These are phyloP conservation scores for Aspergillus asperescens DNA, from an alignment of 495 filamentous ascomycete species.

Conservation along the genomic window DNA sequence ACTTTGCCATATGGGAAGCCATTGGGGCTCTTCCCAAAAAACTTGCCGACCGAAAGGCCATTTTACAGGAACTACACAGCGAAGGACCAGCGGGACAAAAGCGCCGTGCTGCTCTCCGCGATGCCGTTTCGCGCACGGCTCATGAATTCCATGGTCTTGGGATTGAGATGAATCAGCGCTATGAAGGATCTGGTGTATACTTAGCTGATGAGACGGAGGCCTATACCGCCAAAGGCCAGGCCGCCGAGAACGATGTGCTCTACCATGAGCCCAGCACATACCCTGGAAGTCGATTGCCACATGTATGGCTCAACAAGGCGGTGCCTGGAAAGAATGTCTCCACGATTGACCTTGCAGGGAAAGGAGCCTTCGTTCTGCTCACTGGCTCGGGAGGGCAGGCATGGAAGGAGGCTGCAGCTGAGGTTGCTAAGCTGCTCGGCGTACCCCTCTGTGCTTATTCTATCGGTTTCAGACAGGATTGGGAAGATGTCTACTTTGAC, in stretches of 20 bases:
- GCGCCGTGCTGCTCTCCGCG: background rate
- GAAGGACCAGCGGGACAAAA: background rate
- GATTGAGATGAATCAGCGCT: conserved; percentile 45
- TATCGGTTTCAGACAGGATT: conserved; percentile 42
- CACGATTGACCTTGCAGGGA: conserved; percentile 47
- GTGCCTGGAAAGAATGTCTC: conserved; percentile 33
- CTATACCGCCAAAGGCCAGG: background rate
- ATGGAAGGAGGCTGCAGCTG: conserved; percentile 41
- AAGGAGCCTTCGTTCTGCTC: conserved; percentile 42
- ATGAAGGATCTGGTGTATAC: conserved; percentile 26
- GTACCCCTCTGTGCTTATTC: conserved; percentile 36
- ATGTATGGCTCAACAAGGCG: conserved; percentile 45
- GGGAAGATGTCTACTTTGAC: conserved; percentile 43
- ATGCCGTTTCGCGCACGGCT: conserved; percentile 29
- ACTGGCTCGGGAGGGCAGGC: conserved; percentile 40
- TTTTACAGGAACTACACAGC: background rate
- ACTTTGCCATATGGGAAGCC: conserved; percentile 32
- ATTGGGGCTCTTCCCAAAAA: conserved; percentile 23
- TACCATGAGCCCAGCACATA: conserved; percentile 28
- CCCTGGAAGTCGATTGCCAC: conserved; percentile 45
- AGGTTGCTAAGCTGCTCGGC: conserved; percentile 21
- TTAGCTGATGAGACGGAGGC: background rate
- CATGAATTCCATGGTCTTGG: conserved; percentile 45
- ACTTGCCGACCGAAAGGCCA: conserved; percentile 21
- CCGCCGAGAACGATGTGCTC: conserved; percentile 21